Conservation (phyloP, 306 rosid genomes). For the Rubus parviflorus region DNA sequence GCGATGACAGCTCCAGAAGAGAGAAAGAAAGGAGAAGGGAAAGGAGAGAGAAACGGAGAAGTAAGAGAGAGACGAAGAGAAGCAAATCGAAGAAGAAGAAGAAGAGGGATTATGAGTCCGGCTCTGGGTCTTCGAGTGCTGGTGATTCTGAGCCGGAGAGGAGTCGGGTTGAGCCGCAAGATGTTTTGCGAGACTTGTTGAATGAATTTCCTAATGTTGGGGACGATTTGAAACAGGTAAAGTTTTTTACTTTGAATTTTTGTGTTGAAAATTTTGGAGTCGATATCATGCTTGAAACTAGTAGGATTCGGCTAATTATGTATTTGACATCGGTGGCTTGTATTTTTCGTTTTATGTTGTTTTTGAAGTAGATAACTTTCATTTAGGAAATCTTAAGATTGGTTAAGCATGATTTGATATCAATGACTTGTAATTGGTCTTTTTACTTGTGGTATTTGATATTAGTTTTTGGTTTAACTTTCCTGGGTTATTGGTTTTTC, state of each 20-base stretch:
- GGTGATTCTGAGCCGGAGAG: conserved; percentile 34
- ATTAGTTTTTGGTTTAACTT: too few relatives aligned
- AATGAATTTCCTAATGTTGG: conserved; percentile 66
- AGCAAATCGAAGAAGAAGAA: conserved; percentile 44
- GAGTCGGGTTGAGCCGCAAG: conserved; percentile 47
- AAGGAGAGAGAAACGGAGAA: conserved; percentile 46
- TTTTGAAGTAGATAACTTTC: not conserved
- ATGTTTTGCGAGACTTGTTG: conserved; percentile 49
- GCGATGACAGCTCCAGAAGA: conserved; percentile 44
- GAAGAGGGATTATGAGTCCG: conserved; percentile 34
- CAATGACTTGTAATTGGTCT: not conserved
- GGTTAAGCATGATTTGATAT: not conserved
- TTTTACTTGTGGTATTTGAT: too few relatives aligned
- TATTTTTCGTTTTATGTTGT: not conserved
- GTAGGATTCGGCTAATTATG: not conserved
- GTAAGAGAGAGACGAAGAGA: conserved; percentile 38
- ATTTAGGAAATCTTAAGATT: not conserved
- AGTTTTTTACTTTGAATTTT: not conserved
- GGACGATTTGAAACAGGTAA: conserved; percentile 74
- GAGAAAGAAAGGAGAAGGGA: conserved; percentile 51
- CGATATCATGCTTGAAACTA: not conserved
- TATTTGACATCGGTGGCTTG: not conserved
- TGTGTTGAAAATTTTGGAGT: conserved; percentile 1
- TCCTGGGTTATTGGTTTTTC: not conserved
- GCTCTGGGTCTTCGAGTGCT: conserved; percentile 30